These are phyloP conservation scores for Microcera coccophila DNA, from an alignment of 2,329 filamentous ascomycete species.

Conservation along the genomic window DNA sequence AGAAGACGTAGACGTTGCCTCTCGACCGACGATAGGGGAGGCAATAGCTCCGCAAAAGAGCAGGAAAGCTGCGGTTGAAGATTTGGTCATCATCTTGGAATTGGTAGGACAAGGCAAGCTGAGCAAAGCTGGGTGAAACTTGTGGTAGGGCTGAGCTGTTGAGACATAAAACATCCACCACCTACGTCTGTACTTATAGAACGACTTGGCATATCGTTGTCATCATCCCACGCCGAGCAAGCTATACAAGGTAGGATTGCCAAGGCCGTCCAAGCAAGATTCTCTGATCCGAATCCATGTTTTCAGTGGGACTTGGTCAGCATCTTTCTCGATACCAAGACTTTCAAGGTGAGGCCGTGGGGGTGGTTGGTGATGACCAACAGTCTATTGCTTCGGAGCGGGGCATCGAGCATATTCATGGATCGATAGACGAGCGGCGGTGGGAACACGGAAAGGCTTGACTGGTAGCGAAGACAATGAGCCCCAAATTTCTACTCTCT, in stretches of 20 bases:
- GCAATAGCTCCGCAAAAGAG: constrained; percentile 26
- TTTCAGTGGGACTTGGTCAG: too few relatives aligned
- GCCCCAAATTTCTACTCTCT: neutral
- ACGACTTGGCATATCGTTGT: neutral
- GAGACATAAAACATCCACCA: neutral
- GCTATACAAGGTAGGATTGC: neutral
- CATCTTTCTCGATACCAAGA: too few relatives aligned
- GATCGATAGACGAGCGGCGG: neutral
- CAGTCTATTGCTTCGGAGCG: constrained; percentile 1
- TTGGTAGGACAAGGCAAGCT: neutral
- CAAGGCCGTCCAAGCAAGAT: too few relatives aligned
- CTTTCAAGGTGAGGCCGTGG: neutral
- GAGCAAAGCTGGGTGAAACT: neutral
- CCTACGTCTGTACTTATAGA: neutral
- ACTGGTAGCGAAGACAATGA: constrained; percentile 6
- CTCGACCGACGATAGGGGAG: constrained; percentile 27
- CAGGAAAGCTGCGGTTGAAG: constrained; percentile 19
- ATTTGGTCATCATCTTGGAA: constrained; percentile 26
- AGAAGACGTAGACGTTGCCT: constrained; percentile 21
- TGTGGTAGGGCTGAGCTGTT: neutral
- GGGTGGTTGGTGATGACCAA: neutral
- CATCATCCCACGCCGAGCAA: neutral
- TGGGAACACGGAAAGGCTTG: constrained; percentile 1
- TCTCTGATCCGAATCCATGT: too few relatives aligned
- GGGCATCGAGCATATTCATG: neutral